These are phyloP conservation scores for Funneliformis caledonium DNA, from an alignment of 371 early-diverging fungal genomes.

Conservation along the genomic window DNA sequence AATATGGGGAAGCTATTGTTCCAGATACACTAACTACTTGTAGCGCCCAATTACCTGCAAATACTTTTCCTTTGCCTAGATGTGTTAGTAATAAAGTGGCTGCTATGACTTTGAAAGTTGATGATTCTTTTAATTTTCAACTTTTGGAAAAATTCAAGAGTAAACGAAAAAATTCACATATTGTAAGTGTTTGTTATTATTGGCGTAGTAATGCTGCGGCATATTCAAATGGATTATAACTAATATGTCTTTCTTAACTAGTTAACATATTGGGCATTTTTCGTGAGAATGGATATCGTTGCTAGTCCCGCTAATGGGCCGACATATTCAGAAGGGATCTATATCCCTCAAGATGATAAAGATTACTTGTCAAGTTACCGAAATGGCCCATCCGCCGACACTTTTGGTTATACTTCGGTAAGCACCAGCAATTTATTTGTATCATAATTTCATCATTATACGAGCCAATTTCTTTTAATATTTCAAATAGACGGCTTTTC, in stretches of 20 bases:
- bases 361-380: background rate
- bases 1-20: background rate
- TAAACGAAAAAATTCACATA: conserved; percentile 2
- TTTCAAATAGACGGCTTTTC: background rate
- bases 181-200: background rate
- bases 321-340: background rate
- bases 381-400: background rate
- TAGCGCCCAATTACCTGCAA: background rate
- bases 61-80: conserved; percentile 18
- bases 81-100: background rate
- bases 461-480: background rate
- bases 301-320: background rate
- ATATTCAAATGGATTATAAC: background rate
- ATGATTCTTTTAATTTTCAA: background rate
- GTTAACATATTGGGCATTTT: conserved; percentile 5
- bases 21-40: background rate
- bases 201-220: background rate
- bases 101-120: background rate
- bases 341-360: conserved; percentile 21
- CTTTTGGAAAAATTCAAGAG: background rate
- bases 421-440: background rate
- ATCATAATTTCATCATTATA: background rate
- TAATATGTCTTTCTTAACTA: no score
- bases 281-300: background rate
- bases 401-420: background rate